phyloP scores from a whole-genome alignment of 2,329 filamentous ascomycete species.

The Aspergillus hortae region DNA sequence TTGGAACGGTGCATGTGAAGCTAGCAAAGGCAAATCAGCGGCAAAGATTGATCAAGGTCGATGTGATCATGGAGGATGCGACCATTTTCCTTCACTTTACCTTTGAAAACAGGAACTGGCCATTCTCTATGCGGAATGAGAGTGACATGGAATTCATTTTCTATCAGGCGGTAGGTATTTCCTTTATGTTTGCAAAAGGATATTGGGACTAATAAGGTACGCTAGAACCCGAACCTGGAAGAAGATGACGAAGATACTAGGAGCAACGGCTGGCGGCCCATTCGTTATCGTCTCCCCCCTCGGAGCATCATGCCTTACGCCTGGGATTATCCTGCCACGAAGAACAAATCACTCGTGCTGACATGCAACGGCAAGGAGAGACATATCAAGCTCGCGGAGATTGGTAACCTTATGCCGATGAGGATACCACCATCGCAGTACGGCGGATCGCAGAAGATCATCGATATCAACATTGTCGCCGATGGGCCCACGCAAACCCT shows the following conservation, averaged over 20 bases:
- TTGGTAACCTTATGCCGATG: constrained; percentile 93
- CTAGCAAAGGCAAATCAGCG: constrained; percentile 85
- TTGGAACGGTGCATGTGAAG: constrained; percentile 90
- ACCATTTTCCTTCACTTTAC: constrained; percentile 91
- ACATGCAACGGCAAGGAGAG: constrained; percentile 74
- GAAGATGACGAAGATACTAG: constrained; percentile 83
- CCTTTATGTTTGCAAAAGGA: not conserved
- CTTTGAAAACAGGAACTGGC: constrained; percentile 92
- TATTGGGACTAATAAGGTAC: not conserved
- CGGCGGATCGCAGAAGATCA: constrained; percentile 70
- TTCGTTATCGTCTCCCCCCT: constrained; percentile 85
- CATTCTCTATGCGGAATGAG: constrained; percentile 97
- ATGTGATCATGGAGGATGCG: constrained; percentile 86
- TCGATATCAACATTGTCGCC: constrained; percentile 94
- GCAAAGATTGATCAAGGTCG: constrained; percentile 80
- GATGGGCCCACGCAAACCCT: constrained; percentile 94
- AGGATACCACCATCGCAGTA: constrained; percentile 69
- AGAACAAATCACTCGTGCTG: constrained; percentile 88
- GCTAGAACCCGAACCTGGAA: constrained; percentile 75
- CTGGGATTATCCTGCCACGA: constrained; percentile 98
- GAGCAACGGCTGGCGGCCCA: constrained; percentile 82
- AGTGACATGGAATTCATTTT: constrained; percentile 96
- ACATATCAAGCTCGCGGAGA: constrained; percentile 92
- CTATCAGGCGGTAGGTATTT: constrained; percentile 66
- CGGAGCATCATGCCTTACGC: constrained; percentile 99